These are phyloP conservation scores for Amoebophrya sp. DNA, from an alignment of 169 alveolate species.

Conservation along the genomic window DNA sequence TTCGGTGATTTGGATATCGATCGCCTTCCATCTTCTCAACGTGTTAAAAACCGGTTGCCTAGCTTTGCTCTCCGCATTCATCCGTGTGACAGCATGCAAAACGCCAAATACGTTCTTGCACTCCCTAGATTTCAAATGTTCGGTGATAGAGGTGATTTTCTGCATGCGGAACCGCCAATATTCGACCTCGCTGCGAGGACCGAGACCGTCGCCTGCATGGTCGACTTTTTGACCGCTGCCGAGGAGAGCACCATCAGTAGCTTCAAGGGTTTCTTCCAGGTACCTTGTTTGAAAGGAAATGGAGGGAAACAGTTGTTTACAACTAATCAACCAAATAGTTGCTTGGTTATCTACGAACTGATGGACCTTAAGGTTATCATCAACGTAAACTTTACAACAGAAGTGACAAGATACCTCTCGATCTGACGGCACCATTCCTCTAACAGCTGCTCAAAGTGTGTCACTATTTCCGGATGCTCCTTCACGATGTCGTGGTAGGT, in stretches of 20 bases:
- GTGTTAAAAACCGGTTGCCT: background rate
- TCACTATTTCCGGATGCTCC: constrained; percentile 38
- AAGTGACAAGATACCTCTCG: constrained; percentile 41
- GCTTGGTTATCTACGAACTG: too few relatives aligned
- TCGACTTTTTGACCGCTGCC: too few relatives aligned
- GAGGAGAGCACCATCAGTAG: background rate
- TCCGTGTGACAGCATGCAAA: constrained; percentile 54
- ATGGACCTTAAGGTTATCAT: too few relatives aligned
- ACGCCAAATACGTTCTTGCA: constrained; percentile 68
- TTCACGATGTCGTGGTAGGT: background rate
- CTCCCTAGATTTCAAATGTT: constrained; percentile 72
- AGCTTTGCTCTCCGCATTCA: background rate
- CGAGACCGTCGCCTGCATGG: background rate
- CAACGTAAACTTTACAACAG: too few relatives aligned
- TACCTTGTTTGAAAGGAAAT: too few relatives aligned
- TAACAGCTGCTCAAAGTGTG: constrained; percentile 45
- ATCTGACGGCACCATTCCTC: constrained; percentile 52
- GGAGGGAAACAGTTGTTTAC: too few relatives aligned
- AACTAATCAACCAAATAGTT: too few relatives aligned
- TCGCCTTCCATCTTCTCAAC: constrained; percentile 68
- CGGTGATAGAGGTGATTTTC: constrained; percentile 75
- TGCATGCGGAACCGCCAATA: constrained; percentile 83
- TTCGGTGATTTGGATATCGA: constrained; percentile 78
- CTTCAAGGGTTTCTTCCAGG: constrained; percentile 30
- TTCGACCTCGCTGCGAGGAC: constrained; percentile 58